Evolutionary conservation across 208 protist genomes (phyloP).

Genomic region (Wallacemonas sp.): DNA sequence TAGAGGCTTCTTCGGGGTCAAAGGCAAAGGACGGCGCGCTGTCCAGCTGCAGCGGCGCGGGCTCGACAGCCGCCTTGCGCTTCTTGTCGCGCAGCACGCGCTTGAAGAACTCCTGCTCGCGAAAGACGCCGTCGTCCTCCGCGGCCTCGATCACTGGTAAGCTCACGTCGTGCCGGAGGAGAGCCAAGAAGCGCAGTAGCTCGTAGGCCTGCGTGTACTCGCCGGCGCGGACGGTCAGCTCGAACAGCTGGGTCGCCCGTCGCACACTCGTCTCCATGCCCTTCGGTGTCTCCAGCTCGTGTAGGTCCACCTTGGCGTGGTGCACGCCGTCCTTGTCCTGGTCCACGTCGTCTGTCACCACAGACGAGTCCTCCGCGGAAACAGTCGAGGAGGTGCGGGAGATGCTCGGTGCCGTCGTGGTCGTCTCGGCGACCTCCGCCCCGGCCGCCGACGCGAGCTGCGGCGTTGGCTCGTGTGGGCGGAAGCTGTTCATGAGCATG

Average conservation of each 20-base stretch:
- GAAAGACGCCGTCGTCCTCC: neutral
- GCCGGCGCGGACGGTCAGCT: slow-evolving; percentile 30
- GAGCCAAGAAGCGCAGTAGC: slow-evolving; percentile 69
- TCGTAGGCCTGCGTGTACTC: slow-evolving; percentile 57
- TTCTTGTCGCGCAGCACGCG: slow-evolving; percentile 29
- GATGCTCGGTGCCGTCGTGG: neutral
- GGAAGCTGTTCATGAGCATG: slow-evolving; percentile 62
- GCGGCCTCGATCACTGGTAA: slow-evolving; percentile 23
- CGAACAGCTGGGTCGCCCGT: slow-evolving; percentile 46
- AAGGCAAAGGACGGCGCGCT: neutral
- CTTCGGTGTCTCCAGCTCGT: neutral
- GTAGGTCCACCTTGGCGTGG: neutral
- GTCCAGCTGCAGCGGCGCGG: neutral
- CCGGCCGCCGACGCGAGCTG: neutral
- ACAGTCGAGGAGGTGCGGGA: slow-evolving; percentile 1
- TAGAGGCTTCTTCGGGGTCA: neutral
- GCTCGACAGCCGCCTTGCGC: neutral
- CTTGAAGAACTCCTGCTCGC: slow-evolving; percentile 17
- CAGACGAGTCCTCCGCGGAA: neutral
- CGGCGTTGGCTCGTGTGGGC: neutral
- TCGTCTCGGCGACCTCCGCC: neutral
- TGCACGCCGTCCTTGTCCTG: neutral
- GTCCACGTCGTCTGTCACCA: neutral
- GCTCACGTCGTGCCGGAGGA: slow-evolving; percentile 52
- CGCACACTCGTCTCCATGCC: slow-evolving; percentile 30